Base-by-base conservation (phyloP, 2,329 filamentous ascomycete species). In the Phyllachora maydis region DNA sequence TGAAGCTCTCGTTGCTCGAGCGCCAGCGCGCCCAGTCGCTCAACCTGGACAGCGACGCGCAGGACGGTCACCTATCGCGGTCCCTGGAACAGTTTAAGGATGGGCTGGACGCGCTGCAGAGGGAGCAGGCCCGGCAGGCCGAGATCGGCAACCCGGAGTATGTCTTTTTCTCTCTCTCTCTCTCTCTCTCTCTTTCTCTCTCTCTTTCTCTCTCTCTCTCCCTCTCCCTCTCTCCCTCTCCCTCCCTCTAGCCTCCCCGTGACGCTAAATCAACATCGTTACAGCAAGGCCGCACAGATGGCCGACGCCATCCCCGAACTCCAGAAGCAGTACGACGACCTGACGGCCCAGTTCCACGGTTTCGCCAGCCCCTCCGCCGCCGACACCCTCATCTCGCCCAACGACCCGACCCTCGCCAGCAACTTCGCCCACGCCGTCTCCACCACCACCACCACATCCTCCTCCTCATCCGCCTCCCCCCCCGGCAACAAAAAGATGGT, bases 1-100 rank as follows among this genome's bases (percentile, higher is more conserved):
- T 95, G 59, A 93, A 95, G 52, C 67, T 95, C 30, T 92, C 83
- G 9, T 63, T 98, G 10, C 69, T 95, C 14, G 88, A 95, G 54
- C 71, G 85, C 28, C 74, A 91, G 51, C 72, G 85, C 28, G 81
- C 83, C 23, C 68, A 79, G 38, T 76, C 70, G 9, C 62, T 92
- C 21, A 71, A 81, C 35, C 64, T 92, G 26, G 67, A 81, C 28
- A 67, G 67, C 23, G 75, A 75, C 42, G 69, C 72, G 11, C 79
- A 92, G 47, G 82, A 93, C 51, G 74, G 75, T 19, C 77, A 91
- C 45, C 83, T 95, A 35, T 76, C 77, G 10, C 67, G 79, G 24
- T 93, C 83, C 3, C 57, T 98, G 24, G 79, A 91, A 28, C 81
- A 83, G 32, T 65, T 98, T 32, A 66, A 71, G 27, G 72, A 82